These are phyloP conservation scores for Oryza punctata DNA, from an alignment of 176 grass and related monocot species.

Conservation along the genomic window DNA sequence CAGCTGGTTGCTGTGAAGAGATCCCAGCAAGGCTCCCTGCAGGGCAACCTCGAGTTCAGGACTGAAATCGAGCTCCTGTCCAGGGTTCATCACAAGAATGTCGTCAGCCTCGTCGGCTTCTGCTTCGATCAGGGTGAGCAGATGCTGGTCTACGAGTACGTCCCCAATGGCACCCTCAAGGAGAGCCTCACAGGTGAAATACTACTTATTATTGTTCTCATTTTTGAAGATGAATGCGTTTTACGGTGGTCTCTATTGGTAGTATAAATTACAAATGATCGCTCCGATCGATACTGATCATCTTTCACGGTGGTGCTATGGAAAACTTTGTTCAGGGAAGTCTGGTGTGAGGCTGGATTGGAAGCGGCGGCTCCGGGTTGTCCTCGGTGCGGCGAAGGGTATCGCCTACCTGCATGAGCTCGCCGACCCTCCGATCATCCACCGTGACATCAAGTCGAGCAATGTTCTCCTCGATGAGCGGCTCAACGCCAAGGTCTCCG, in stretches of 20 bases:
- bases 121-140: conserved; percentile 81
- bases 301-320: not conserved
- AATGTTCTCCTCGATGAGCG: conserved; percentile 81
- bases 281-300: too few relatives aligned
- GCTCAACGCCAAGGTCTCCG: conserved; percentile 79
- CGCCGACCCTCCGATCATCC: conserved; percentile 76
- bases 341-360: conserved; percentile 83
- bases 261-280: too few relatives aligned
- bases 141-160: conserved; percentile 79
- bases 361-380: conserved; percentile 61
- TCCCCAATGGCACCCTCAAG: conserved; percentile 84
- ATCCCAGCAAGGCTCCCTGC: conserved; percentile 63
- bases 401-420: conserved; percentile 86
- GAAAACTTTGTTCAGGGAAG: conserved; percentile 52
- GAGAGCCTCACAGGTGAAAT: conserved; percentile 70
- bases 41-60: conserved; percentile 70
- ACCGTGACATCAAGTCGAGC: conserved; percentile 92
- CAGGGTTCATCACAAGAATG: conserved; percentile 83
- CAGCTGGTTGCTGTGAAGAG: conserved; percentile 78
- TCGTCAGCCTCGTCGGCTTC: conserved; percentile 81
- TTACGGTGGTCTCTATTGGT: too few relatives aligned
- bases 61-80: conserved; percentile 85
- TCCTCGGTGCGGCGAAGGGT: conserved; percentile 71
- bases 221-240: not conserved
- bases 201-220: not conserved